These are phyloP conservation scores for Stephania yunnanensis DNA, from an alignment of 164 flowering plant species.

Conservation along the genomic window DNA sequence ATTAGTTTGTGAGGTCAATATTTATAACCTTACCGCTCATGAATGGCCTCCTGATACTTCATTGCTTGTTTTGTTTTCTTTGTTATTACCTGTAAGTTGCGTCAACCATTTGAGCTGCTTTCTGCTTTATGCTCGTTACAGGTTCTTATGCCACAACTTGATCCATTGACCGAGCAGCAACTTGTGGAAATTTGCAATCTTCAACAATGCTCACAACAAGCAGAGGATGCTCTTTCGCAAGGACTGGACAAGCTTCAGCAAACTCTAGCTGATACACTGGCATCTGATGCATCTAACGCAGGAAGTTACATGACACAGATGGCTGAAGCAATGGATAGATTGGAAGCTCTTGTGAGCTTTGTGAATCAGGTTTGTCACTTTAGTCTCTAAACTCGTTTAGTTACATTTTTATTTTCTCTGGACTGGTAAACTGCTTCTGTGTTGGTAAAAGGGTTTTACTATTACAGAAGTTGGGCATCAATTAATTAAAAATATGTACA, in stretches of 20 bases:
- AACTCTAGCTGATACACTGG: conserved; percentile 52
- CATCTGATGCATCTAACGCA: conserved; percentile 43
- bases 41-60: background rate
- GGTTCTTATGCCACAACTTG: conserved; percentile 74
- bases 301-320: conserved; percentile 56
- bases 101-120: background rate
- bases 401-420: no score
- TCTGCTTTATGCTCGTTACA: conserved; percentile 27
- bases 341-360: conserved; percentile 66
- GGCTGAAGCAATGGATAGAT: conserved; percentile 55
- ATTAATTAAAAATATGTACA: no score
- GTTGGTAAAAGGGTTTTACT: no score
- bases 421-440: no score
- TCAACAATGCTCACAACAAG: conserved; percentile 77
- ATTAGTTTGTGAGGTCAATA: background rate
- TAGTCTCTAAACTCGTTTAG: background rate
- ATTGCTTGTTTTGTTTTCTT: background rate
- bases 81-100: background rate
- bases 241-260: conserved; percentile 89
- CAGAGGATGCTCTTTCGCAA: conserved; percentile 93
- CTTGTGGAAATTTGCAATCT: conserved; percentile 43
- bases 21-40: background rate
- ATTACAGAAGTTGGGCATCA: no score
- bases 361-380: conserved; percentile 55
- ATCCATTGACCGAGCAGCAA: conserved; percentile 66